Conservation (phyloP, 2,329 filamentous ascomycete species). For the Rhinocladiella similis region DNA sequence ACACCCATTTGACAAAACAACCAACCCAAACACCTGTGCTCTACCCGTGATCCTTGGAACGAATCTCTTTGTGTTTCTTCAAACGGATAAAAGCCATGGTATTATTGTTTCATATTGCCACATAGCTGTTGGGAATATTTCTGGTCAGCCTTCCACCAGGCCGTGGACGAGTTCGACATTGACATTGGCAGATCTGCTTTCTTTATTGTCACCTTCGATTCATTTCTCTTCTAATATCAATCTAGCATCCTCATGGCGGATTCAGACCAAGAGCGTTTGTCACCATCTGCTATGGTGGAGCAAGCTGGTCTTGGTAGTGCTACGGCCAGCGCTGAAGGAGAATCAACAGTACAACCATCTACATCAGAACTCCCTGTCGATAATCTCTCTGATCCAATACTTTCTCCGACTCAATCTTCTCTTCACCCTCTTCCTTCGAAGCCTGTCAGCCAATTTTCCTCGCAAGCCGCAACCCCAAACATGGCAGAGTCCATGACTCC, state of each 20-base stretch:
- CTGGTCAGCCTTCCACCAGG: background rate
- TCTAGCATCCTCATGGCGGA: constrained; percentile 12
- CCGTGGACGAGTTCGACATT: background rate
- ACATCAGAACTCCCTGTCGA: constrained; percentile 17
- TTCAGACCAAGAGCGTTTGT: constrained; percentile 9
- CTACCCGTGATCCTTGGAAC: background rate
- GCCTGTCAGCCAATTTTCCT: constrained; percentile 17
- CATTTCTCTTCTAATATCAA: background rate
- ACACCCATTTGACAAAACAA: background rate
- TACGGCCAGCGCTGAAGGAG: background rate
- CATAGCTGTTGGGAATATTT: background rate
- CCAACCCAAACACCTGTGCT: background rate
- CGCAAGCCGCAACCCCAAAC: constrained; percentile 15
- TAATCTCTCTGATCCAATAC: constrained; percentile 22
- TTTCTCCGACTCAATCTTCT: constrained; percentile 27
- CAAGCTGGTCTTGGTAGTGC: constrained; percentile 8
- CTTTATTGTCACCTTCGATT: background rate
- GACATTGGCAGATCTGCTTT: constrained; percentile 3
- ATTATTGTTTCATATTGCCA: background rate
- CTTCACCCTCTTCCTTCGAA: constrained; percentile 23
- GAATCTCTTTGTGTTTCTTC: background rate
- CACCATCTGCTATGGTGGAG: constrained; percentile 8
- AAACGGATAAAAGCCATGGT: background rate
- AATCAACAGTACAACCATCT: constrained; percentile 3
- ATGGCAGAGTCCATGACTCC: constrained; percentile 34